A percentile compares a stretch with the other conserved stretches of the same genome.
These are phyloP conservation scores for Aureobasidium sp. DNA, from an alignment of 2,329 filamentous ascomycete genomes.

Conservation along the genomic window DNA sequence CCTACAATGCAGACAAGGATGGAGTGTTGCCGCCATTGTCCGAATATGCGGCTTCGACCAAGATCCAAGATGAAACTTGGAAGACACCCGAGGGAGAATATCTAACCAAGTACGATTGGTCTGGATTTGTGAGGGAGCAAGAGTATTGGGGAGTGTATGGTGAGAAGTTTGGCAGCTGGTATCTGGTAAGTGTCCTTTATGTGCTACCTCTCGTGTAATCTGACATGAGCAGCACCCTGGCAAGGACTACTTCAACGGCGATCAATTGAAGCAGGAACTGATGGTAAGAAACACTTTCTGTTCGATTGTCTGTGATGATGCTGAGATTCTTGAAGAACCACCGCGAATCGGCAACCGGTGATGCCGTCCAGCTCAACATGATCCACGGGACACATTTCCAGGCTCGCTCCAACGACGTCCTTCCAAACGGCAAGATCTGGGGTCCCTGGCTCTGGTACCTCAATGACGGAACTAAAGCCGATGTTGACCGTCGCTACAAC, in stretches of 20 bases:
- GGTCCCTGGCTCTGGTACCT: slow-evolving; percentile 34
- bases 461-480: slow-evolving; percentile 4
- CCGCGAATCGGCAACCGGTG: slow-evolving; percentile 42
- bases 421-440: slow-evolving; percentile 30
- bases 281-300: slow-evolving; percentile 25
- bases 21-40: slow-evolving; percentile 36
- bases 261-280: slow-evolving; percentile 45
- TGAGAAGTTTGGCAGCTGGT: slow-evolving; percentile 42
- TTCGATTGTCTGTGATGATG: neutral
- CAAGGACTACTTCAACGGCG: slow-evolving; percentile 45
- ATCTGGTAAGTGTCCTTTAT: slow-evolving; percentile 26
- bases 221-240: slow-evolving; percentile 26
- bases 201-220: neutral
- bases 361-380: slow-evolving; percentile 46
- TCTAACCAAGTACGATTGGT: slow-evolving; percentile 46
- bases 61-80: slow-evolving; percentile 49
- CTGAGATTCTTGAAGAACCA: slow-evolving; percentile 26
- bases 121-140: slow-evolving; percentile 31
- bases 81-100: slow-evolving; percentile 39
- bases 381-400: slow-evolving; percentile 44
- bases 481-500: neutral
- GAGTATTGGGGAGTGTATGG: slow-evolving; percentile 46
- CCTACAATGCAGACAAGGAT: slow-evolving; percentile 38
- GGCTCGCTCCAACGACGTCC: slow-evolving; percentile 28
- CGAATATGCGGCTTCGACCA: slow-evolving; percentile 37